Evolutionary conservation across 257 asterid genomes (phyloP).

Genomic region (Verbena officinalis): DNA sequence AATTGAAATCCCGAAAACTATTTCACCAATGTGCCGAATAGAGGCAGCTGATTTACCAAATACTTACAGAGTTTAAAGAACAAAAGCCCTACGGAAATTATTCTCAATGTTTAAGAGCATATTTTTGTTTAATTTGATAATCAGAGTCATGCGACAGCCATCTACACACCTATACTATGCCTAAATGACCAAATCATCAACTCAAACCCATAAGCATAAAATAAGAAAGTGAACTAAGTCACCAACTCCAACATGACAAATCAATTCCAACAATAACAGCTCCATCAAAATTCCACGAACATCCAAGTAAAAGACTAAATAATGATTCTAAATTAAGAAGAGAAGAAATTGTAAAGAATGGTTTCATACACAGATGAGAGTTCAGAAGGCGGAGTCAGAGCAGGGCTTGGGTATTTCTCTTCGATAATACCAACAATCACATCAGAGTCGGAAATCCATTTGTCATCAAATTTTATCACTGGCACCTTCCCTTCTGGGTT

Average conservation of each 20-base stretch:
- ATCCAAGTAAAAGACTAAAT: neutral
- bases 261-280: constrained; percentile 20
- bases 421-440: constrained; percentile 72
- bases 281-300: neutral
- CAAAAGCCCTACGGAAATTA: neutral
- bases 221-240: constrained; percentile 2
- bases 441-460: constrained; percentile 83
- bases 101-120: neutral
- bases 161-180: neutral
- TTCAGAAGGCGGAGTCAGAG: constrained; percentile 66
- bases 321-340: neutral
- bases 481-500: constrained; percentile 88
- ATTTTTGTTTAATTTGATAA: neutral
- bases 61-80: neutral
- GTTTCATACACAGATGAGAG: constrained; percentile 61
- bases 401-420: constrained; percentile 73
- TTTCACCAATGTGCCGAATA: neutral
- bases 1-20: neutral
- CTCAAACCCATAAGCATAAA: constrained; percentile 2
- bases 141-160: neutral
- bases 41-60: neutral
- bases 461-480: constrained; percentile 63
- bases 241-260: constrained; percentile 15
- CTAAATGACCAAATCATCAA: constrained; percentile 10
- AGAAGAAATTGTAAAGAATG: constrained; percentile 12